A percentile compares a stretch with the other conserved stretches of the same genome.
Evolutionary conservation across 176 grass and related monocot genomes (phyloP).

Genomic region (Tillandsia fasciculata): DNA sequence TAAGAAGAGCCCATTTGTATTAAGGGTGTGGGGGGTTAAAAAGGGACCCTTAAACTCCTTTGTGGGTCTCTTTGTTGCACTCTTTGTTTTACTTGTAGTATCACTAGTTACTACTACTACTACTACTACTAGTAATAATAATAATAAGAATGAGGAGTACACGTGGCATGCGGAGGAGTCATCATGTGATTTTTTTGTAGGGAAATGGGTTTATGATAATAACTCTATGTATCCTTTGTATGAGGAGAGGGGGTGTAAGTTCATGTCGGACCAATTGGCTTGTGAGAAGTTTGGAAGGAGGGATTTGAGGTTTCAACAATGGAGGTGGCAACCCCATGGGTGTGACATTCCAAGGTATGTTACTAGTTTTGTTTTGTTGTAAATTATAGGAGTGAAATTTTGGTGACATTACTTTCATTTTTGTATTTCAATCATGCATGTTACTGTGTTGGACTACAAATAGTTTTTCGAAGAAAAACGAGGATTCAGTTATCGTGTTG

Average conservation of each 20-base stretch:
- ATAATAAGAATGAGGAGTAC: slow-evolving; percentile 11
- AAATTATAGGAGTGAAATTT: too few species aligned
- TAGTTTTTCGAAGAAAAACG: too few species aligned
- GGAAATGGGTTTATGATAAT: slow-evolving; percentile 59
- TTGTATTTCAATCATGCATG: too few species aligned
- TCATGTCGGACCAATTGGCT: slow-evolving; percentile 72
- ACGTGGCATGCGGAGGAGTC: neutral
- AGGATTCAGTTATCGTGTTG: too few species aligned
- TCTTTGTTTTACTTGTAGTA: slow-evolving; percentile 29
- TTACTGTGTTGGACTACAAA: too few species aligned
- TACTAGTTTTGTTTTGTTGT: neutral
- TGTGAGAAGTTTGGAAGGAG: slow-evolving; percentile 68
- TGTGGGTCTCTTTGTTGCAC: slow-evolving; percentile 26
- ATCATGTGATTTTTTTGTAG: slow-evolving; percentile 48
- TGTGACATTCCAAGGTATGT: slow-evolving; percentile 65
- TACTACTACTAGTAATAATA: neutral
- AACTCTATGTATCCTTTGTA: slow-evolving; percentile 39
- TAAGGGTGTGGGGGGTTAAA: slow-evolving; percentile 17
- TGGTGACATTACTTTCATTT: too few species aligned
- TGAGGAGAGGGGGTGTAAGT: slow-evolving; percentile 55
- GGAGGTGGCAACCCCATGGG: slow-evolving; percentile 68
- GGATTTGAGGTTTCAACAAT: slow-evolving; percentile 45
- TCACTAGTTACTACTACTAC: neutral
- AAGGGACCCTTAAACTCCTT: slow-evolving; percentile 36
- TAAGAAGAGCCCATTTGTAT: neutral